Percentiles rank a stretch among this genome's conserved stretches.
Evolutionary conservation across 345 rosid genomes (phyloP).

Genomic region (Lepidium africanum): DNA sequence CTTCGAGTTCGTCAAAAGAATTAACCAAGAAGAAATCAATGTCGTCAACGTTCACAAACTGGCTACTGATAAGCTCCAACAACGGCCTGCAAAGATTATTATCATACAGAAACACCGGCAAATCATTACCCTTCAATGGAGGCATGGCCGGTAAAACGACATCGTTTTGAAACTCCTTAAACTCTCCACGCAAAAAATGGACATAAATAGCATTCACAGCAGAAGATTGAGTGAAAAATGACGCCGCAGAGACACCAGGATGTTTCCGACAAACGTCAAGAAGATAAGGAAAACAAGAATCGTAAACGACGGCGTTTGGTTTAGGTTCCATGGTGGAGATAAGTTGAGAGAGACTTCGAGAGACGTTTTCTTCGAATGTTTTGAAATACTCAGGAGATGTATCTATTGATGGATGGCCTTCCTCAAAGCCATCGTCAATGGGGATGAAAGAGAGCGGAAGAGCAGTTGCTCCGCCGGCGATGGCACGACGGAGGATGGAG

Average conservation of each 20-base stretch:
- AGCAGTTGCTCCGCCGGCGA: constrained; percentile 21
- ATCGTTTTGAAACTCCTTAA: constrained; percentile 20
- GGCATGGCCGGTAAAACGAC: constrained; percentile 36
- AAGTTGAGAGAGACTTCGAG: constrained; percentile 23
- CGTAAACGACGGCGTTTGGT: constrained; percentile 37
- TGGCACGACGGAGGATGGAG: constrained; percentile 20
- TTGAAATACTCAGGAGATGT: constrained; percentile 1
- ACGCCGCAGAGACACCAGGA: constrained; percentile 30
- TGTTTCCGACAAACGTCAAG: constrained; percentile 17
- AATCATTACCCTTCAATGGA: constrained; percentile 26
- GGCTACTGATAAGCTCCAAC: constrained; percentile 2
- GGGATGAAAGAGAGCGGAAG: constrained; percentile 24
- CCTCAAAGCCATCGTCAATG: constrained; percentile 28
- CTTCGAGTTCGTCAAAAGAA: constrained; percentile 38
- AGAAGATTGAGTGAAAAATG: constrained; percentile 44
- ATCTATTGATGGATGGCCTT: constrained; percentile 8
- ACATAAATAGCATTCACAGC: constrained; percentile 33
- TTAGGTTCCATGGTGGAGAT: constrained; percentile 26
- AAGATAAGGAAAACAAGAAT: constrained; percentile 35
- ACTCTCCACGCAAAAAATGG: constrained; percentile 24
- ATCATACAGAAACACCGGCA: constrained; percentile 39
- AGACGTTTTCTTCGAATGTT: constrained; percentile 15
- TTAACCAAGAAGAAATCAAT: constrained; percentile 38
- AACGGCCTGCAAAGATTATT: constrained; percentile 9
- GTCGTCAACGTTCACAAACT: constrained; percentile 33